A percentile compares a stretch with the other conserved stretches of the same genome.
These are phyloP conservation scores for Westerdykella aurantiaca DNA, from an alignment of 2,329 filamentous ascomycete genomes.

Conservation along the genomic window DNA sequence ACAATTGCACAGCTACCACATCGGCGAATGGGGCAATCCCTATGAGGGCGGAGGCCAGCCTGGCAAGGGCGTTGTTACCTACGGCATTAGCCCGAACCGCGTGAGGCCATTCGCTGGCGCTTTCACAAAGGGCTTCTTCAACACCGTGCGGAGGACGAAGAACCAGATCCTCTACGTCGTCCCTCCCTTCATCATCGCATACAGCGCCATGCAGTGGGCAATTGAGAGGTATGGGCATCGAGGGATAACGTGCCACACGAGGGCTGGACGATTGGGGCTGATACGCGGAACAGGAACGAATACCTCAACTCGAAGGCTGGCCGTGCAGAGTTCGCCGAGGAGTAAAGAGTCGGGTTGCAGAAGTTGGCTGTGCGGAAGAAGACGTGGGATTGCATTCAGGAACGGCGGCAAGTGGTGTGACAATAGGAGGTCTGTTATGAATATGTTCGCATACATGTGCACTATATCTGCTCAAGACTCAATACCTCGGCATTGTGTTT, in stretches of 20 bases:
- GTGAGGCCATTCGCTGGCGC: slow-evolving; percentile 80
- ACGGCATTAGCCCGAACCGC: slow-evolving; percentile 78
- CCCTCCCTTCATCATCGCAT: slow-evolving; percentile 71
- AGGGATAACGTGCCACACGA: slow-evolving; percentile 3
- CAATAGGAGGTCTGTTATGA: not conserved
- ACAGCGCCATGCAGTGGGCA: slow-evolving; percentile 85
- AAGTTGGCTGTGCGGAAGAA: not conserved
- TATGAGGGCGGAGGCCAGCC: slow-evolving; percentile 38
- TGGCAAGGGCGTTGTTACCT: slow-evolving; percentile 60
- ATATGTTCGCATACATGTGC: not conserved
- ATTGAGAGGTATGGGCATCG: slow-evolving; percentile 64
- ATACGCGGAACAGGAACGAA: slow-evolving; percentile 56
- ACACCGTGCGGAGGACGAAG: slow-evolving; percentile 82
- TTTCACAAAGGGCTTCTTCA: slow-evolving; percentile 82
- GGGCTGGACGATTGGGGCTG: not conserved
- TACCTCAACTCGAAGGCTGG: slow-evolving; percentile 76
- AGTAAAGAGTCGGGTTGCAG: slow-evolving; percentile 14
- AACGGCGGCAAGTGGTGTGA: not conserved
- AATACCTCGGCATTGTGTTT: not conserved
- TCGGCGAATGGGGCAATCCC: slow-evolving; percentile 36
- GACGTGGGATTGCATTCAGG: not conserved
- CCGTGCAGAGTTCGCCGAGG: slow-evolving; percentile 49
- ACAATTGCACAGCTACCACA: slow-evolving; percentile 29
- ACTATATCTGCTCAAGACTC: not conserved
- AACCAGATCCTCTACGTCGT: slow-evolving; percentile 84